Evolutionary conservation across 2,329 filamentous ascomycete genomes (phyloP), one percentile per base, ranked within the genome.

Genomic region (Apiospora marii): DNA sequence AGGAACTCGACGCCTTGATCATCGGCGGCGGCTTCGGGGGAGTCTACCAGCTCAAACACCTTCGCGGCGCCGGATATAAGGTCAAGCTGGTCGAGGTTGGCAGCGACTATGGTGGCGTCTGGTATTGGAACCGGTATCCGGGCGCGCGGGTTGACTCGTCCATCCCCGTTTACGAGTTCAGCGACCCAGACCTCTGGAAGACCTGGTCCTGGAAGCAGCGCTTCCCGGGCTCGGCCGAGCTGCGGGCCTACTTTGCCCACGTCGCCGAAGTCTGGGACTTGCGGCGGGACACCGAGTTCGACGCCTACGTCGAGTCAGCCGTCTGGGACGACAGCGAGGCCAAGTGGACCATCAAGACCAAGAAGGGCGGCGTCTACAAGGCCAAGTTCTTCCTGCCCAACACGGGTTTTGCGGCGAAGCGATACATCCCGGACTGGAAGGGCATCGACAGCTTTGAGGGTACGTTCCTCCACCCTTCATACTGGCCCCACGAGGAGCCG

Each of bases 381-480:
- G 78, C 82, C n/a, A 83, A 80, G 22, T 88, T 83, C 74, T 80
- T 89, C 2, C 75, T 89, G 34, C 78, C 84, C 12, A 83, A 83
- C 13, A 84, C 84, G 1, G 88, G 88, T 0, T 85, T 86, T 68
- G 81, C 84, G 0, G 81, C 83, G 16, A 94, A 85, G 75, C 79
- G 80, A 0, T 81, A 86, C 70, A 80, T 84, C 48, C 85, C 86
- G 0, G 77, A 80, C 13, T 75, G 76, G 49, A 46, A 69, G 13
- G 89, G 89, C 19, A 84, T 90, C 73, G 85, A 89, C 30, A 84
- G 82, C 43, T 92, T 91, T 84, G 83, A 88, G 72, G 91, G 91
- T 22, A 79, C 83, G 6, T 84, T 90, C 14, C 85, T 89, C 76
- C 89, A 91, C 78, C 87, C 88, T 0, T 88, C 87, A 0, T 87